Base-by-base conservation (phyloP, 768 basidiomycete species). In the Lactarius tabidus region DNA sequence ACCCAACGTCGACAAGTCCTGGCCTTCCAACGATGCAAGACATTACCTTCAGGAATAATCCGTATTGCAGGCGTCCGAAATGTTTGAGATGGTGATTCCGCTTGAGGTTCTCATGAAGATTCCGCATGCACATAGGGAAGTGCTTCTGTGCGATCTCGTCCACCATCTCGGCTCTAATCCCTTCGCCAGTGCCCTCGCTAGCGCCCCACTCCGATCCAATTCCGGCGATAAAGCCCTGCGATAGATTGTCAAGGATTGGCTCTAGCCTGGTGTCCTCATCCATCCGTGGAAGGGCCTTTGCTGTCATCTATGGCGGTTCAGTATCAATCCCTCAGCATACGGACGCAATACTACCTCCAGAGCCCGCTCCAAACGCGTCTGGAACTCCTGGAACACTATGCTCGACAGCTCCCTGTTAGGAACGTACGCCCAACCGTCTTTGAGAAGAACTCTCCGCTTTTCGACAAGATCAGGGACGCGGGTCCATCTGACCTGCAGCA, bases 111-210 rank as follows among this genome's bases (percentile, higher is more conserved):
- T 91, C 90, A 72, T 98, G 95, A 59, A 97, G 77, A 69, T 88
- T 88, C 57, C 93, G 87, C 95, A 97, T 97, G 74, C 97, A 99
- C 70, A 93, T 79, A 1, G 97, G 97, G 83, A 93, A 98, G 74
- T 98, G 93, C 74, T 89, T 89, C 70, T 78, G 80, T 0, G 95
- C 86, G 33, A 98, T 77, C 36, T 88, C 88, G 71, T 97, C 91
- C 1, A 99, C 81, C 95, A 96, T 95, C 59, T 97, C 96, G 1
- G 95, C 95, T 64, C 85, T 95, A 69, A 98, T 86, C 53, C 83
- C 84, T 35, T 88, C 85, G 0, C 83, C 83, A 35, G 78, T 80
- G 5, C 74, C 75, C n/a, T 82, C 79, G 26, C 81, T 78, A 56
- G 79, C 82, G 61, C 78, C 76, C 87, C 92, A 93, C 72, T 94